These are phyloP conservation scores for Cytospora paraplurivora DNA, from an alignment of 2,329 filamentous ascomycete genomes.

Conservation along the genomic window DNA sequence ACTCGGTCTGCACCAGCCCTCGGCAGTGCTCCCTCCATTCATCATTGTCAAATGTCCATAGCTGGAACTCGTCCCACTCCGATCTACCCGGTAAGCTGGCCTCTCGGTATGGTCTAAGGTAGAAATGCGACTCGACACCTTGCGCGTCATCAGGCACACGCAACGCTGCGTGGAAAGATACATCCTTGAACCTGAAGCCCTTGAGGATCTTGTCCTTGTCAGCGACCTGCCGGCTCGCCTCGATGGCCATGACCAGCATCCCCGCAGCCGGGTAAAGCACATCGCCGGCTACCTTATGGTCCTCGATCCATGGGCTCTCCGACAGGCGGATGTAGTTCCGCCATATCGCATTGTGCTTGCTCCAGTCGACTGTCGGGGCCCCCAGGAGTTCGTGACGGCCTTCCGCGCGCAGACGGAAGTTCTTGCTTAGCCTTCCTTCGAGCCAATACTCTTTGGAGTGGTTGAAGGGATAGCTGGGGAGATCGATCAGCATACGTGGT, in stretches of 20 bases:
- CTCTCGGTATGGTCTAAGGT: conserved; percentile 30
- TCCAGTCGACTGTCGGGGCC: conserved; percentile 18
- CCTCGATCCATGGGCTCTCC: conserved; percentile 39
- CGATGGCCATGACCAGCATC: conserved; percentile 38
- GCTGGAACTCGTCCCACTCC: conserved; percentile 34
- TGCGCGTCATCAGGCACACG: conserved; percentile 30
- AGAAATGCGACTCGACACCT: conserved; percentile 30
- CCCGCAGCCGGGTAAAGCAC: conserved; percentile 38
- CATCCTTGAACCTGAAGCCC: conserved; percentile 29
- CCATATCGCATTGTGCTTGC: conserved; percentile 28
- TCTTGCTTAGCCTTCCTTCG: conserved; percentile 45
- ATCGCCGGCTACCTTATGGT: conserved; percentile 37
- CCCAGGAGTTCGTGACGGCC: conserved; percentile 21
- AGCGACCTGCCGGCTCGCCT: conserved; percentile 33
- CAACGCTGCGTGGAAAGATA: conserved; percentile 33
- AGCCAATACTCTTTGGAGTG: conserved; percentile 49
- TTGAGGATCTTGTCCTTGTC: neutral
- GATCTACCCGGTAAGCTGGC: conserved; percentile 4
- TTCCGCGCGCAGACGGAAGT: conserved; percentile 11
- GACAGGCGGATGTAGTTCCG: conserved; percentile 30
- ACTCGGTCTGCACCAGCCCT: conserved; percentile 30
- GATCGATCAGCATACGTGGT: conserved; percentile 41
- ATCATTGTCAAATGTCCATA: conserved; percentile 31
- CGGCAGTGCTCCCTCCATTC: conserved; percentile 34
- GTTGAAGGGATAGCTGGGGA: conserved; percentile 50